phyloP scores from a whole-genome alignment of 768 basidiomycete species.

The Lentinula guzmanii region DNA sequence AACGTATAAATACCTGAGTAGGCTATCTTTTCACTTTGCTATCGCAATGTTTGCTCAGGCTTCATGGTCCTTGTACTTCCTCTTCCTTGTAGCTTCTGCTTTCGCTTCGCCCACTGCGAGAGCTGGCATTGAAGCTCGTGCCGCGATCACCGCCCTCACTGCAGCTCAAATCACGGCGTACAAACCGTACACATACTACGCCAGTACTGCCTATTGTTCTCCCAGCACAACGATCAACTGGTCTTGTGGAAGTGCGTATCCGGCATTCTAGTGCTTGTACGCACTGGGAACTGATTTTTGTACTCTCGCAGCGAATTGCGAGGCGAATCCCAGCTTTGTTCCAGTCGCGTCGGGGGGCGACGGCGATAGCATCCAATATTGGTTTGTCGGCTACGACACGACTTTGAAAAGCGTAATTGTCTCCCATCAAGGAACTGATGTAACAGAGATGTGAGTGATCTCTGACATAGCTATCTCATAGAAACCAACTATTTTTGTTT shows the following conservation, averaged over 20 bases:
- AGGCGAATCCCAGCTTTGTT: conserved; percentile 35
- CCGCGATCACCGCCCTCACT: not conserved
- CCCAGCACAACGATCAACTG: conserved; percentile 27
- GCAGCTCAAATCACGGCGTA: conserved; percentile 21
- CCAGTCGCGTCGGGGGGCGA: conserved; percentile 44
- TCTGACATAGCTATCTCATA: not conserved
- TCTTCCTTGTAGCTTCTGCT: not conserved
- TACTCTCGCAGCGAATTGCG: conserved; percentile 21
- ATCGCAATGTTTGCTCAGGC: not conserved
- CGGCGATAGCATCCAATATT: conserved; percentile 35
- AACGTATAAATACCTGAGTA: not conserved
- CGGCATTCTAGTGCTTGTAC: not conserved
- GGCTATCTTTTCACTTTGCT: not conserved
- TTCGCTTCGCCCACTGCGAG: not conserved
- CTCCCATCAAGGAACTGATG: conserved; percentile 29
- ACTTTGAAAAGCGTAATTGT: conserved; percentile 26
- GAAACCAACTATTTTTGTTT: not conserved
- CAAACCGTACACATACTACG: conserved; percentile 28
- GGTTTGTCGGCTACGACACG: conserved; percentile 51
- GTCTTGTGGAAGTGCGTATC: conserved; percentile 32
- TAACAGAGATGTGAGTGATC: conserved; percentile 19
- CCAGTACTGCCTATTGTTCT: conserved; percentile 26
- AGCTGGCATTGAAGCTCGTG: not conserved
- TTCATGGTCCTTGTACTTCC: not conserved
- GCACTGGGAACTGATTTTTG: not conserved